These are phyloP conservation scores for Chalaropsis ovoidea DNA, from an alignment of 2,329 filamentous ascomycete genomes.

Conservation along the genomic window DNA sequence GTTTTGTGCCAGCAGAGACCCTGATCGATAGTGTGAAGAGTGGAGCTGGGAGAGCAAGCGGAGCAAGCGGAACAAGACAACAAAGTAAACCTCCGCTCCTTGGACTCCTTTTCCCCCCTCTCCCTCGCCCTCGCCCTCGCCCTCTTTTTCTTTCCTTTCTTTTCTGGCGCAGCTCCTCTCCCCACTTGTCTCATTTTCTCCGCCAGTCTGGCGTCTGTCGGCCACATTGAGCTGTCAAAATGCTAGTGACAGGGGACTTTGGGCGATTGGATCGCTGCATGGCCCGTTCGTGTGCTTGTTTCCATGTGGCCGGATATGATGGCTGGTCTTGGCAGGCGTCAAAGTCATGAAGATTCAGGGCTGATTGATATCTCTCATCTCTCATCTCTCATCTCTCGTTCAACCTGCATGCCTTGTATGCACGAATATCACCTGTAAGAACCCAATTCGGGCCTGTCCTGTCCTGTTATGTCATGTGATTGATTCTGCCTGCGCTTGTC, in stretches of 20 bases:
- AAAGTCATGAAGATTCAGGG: neutral
- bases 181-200: slow-evolving; percentile 1
- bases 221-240: slow-evolving; percentile 8
- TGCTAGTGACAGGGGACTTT: neutral
- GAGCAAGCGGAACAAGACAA: neutral
- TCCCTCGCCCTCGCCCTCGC: too few relatives aligned
- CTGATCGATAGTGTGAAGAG: neutral
- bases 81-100: neutral
- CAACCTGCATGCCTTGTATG: neutral
- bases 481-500: neutral
- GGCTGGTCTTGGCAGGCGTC: neutral
- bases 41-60: neutral
- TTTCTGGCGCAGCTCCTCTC: neutral
- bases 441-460: neutral
- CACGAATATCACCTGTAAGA: neutral
- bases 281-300: neutral
- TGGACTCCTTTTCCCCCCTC: neutral
- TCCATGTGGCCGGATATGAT: neutral
- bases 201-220: neutral
- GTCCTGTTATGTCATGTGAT: too few relatives aligned
- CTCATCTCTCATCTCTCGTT: too few relatives aligned
- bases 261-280: neutral
- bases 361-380: neutral
- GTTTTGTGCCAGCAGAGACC: neutral
- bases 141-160: too few relatives aligned